A percentile compares a stretch with the other conserved stretches of the same genome.
These are phyloP conservation scores for Schizosaccharomyces octosporus DNA, from an alignment of 805 yeast species.

Conservation along the genomic window DNA sequence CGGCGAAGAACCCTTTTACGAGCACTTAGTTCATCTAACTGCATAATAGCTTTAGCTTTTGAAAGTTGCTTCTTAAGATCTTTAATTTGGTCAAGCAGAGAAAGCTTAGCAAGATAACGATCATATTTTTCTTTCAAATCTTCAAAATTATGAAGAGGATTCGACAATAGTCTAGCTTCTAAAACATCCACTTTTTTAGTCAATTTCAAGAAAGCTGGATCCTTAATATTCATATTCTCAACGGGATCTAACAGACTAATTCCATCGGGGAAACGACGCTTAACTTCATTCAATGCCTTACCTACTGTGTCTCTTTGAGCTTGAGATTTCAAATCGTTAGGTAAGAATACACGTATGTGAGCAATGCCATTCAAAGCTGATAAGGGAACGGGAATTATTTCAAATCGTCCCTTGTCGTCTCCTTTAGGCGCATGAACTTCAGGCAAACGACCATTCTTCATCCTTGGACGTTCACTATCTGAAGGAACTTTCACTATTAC, in stretches of 20 bases:
- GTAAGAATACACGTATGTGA: conserved; percentile 57
- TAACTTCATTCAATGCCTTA: conserved; percentile 58
- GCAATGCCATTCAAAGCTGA: conserved; percentile 53
- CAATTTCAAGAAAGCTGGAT: conserved; percentile 46
- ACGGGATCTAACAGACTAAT: conserved; percentile 80
- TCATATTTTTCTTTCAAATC: conserved; percentile 38
- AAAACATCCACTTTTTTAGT: conserved; percentile 48
- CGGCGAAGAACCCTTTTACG: conserved; percentile 83
- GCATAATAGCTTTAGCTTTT: conserved; percentile 78
- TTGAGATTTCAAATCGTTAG: conserved; percentile 33
- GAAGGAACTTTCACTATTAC: conserved; percentile 54
- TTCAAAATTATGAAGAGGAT: conserved; percentile 29
- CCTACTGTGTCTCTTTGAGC: conserved; percentile 27
- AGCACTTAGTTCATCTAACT: conserved; percentile 76
- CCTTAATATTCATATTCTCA: conserved; percentile 73
- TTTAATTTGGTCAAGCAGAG: conserved; percentile 33
- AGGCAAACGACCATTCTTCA: conserved; percentile 48
- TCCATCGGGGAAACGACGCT: conserved; percentile 68
- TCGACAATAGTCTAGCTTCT: conserved; percentile 44
- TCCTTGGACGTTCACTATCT: conserved; percentile 29
- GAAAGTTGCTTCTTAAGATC: conserved; percentile 36
- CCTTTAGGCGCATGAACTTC: conserved; percentile 57
- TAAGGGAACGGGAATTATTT: conserved; percentile 65
- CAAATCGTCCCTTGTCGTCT: conserved; percentile 48
- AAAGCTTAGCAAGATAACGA: conserved; percentile 39